These are phyloP conservation scores for Takashimella koratensis DNA, from an alignment of 1,284 basidiomycete genomes.

Conservation along the genomic window DNA sequence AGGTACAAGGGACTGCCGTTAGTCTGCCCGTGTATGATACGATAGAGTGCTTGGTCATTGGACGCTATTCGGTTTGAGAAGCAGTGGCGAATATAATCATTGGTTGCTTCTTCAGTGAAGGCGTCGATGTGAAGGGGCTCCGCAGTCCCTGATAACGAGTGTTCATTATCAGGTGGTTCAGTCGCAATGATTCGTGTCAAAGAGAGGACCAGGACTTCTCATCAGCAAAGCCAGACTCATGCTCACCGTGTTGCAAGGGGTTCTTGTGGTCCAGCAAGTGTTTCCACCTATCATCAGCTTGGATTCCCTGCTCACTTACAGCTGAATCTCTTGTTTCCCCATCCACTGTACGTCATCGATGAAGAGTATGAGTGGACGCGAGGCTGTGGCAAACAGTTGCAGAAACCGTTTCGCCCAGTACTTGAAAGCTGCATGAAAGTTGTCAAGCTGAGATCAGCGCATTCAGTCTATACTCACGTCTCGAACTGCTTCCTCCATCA, in stretches of 20 bases:
- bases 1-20: constrained; percentile 31
- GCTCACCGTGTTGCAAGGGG: constrained; percentile 15
- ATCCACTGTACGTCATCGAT: constrained; percentile 47
- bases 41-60: constrained; percentile 15
- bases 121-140: constrained; percentile 12
- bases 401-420: constrained; percentile 32
- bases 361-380: constrained; percentile 36
- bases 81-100: constrained; percentile 17
- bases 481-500: constrained; percentile 3
- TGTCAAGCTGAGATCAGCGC: constrained; percentile 20
- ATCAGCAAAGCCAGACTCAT: not conserved
- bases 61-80: constrained; percentile 18
- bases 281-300: constrained; percentile 16
- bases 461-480: constrained; percentile 6
- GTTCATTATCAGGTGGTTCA: constrained; percentile 1
- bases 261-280: constrained; percentile 15
- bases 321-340: constrained; percentile 24
- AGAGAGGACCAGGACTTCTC: constrained; percentile 24
- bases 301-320: constrained; percentile 14
- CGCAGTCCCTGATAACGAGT: constrained; percentile 6
- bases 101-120: constrained; percentile 26
- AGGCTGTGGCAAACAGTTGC: constrained; percentile 35
- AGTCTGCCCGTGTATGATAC: constrained; percentile 31
- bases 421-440: constrained; percentile 26
- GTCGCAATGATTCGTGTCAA: constrained; percentile 7